Evolutionary conservation across 305 asterid genomes (phyloP).

Genomic region (Coffea humblotiana): DNA sequence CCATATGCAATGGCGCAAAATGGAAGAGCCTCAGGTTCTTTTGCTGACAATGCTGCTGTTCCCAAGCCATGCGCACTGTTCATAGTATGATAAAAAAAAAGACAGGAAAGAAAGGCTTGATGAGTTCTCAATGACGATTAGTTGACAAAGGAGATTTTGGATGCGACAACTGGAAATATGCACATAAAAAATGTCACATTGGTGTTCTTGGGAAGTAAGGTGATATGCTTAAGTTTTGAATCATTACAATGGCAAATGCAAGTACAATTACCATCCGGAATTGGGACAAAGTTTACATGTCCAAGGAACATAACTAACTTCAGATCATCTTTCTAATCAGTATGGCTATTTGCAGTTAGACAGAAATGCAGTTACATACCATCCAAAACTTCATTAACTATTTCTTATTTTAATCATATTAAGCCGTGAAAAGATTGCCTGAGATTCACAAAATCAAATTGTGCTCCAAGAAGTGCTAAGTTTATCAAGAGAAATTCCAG

Average conservation of each 20-base stretch:
- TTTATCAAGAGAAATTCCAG: neutral
- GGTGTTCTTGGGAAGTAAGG: neutral
- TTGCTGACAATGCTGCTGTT: slow-evolving; percentile 96
- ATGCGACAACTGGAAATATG: neutral
- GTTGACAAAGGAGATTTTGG: neutral
- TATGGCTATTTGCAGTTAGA: neutral
- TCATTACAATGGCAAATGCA: neutral
- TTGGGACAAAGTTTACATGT: neutral
- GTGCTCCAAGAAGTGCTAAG: neutral
- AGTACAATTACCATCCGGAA: neutral
- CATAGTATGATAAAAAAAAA: slow-evolving; percentile 5
- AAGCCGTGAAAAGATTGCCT: neutral
- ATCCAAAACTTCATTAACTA: no score
- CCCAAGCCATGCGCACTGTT: slow-evolving; percentile 95
- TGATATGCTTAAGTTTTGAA: neutral
- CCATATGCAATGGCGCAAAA: slow-evolving; percentile 98
- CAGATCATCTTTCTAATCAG: neutral
- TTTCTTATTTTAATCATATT: neutral
- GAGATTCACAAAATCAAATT: neutral
- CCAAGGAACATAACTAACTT: neutral
- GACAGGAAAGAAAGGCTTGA: neutral
- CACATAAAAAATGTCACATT: neutral
- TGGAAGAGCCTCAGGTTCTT: slow-evolving; percentile 99
- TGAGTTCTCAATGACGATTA: neutral
- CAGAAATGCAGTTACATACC: neutral